Percentiles rank a stretch among this genome's conserved stretches.
These are phyloP conservation scores for Euphorbia celastroides DNA, from an alignment of 441 rosid species.

Conservation along the genomic window DNA sequence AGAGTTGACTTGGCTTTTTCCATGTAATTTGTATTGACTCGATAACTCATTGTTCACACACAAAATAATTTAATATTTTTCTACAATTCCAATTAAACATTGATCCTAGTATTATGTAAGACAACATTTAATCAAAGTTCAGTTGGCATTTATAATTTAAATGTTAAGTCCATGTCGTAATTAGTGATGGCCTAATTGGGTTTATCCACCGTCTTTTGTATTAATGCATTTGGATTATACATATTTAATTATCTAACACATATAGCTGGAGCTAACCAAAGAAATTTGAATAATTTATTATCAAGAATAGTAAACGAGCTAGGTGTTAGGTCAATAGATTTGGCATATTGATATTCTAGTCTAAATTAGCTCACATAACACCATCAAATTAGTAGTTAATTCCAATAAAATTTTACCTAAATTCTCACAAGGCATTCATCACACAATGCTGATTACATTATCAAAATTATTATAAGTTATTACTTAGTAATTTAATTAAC, in stretches of 20 bases:
- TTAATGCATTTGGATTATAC: conserved; percentile 15
- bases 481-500: background rate
- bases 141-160: too few relatives aligned
- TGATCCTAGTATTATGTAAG: background rate
- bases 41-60: conserved; percentile 6
- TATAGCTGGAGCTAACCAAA: conserved; percentile 7
- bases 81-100: background rate
- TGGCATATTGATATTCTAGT: conserved; percentile 20
- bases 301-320: conserved; percentile 7
- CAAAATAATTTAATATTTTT: background rate
- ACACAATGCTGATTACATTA: background rate
- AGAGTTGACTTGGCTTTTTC: conserved; percentile 21
- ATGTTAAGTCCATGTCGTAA: background rate
- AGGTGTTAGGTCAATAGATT: conserved; percentile 24
- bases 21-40: conserved; percentile 12
- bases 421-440: conserved; percentile 20
- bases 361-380: conserved; percentile 15
- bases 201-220: conserved; percentile 15
- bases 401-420: conserved; percentile 4
- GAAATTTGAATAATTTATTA: background rate
- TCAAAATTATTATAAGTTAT: background rate
- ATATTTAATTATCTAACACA: too few relatives aligned
- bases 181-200: conserved; percentile 1
- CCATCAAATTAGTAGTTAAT: conserved; percentile 14
- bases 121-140: too few relatives aligned